Evolutionary conservation across 2,329 filamentous ascomycete species (phyloP).

Genomic region (Fusarium pseudoanthophilum): DNA sequence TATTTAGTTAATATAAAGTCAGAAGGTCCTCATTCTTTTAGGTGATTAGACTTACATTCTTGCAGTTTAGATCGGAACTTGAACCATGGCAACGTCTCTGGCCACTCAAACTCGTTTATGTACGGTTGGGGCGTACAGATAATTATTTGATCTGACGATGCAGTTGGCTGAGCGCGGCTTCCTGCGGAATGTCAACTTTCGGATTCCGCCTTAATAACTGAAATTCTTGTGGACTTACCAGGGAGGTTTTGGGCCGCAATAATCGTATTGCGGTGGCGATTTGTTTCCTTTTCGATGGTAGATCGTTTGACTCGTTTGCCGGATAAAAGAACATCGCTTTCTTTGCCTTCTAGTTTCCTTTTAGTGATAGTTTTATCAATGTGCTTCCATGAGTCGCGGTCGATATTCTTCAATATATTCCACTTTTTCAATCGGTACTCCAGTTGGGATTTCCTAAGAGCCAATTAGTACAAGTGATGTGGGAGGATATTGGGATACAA

Average conservation of each 20-base stretch:
- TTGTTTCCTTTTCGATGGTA: not conserved
- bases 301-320: accelerated
- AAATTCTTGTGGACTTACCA: accelerated
- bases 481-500: not conserved
- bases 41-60: accelerated
- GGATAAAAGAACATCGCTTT: not conserved
- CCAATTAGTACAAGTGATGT: accelerated
- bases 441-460: accelerated
- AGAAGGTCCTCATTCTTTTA: too few relatives aligned
- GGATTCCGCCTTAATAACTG: accelerated
- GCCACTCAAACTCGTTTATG: not conserved
- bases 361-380: not conserved
- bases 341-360: accelerated
- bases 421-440: not conserved
- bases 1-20: too few relatives aligned
- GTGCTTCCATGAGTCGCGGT: accelerated
- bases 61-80: not conserved
- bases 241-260: accelerated
- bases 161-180: accelerated
- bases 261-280: accelerated
- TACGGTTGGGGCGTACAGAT: accelerated
- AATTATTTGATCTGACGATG: accelerated
- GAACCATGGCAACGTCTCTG: not conserved
- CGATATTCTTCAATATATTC: not conserved
- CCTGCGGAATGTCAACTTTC: accelerated